Conservation (phyloP, 2,329 filamentous ascomycete species). For the Zymoseptoria ardabiliae region DNA sequence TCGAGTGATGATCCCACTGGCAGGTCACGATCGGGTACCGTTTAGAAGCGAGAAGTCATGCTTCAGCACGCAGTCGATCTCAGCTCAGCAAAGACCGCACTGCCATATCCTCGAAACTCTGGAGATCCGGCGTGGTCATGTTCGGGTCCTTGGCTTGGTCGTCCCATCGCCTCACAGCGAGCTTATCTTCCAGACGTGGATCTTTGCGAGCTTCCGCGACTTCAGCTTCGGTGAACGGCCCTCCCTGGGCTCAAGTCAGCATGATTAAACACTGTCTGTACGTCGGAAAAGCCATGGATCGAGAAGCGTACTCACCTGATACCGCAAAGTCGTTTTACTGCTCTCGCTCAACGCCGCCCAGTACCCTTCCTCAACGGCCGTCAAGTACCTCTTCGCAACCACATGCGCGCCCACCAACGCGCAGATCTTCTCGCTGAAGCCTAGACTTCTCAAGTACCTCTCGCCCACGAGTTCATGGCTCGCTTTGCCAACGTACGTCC, state of each 20-base stretch:
- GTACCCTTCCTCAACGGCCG: constrained; percentile 29
- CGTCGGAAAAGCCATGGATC: not conserved
- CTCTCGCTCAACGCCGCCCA: constrained; percentile 31
- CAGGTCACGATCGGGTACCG: not conserved
- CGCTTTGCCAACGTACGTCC: constrained; percentile 31
- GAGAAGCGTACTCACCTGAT: constrained; percentile 22
- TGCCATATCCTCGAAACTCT: constrained; percentile 11
- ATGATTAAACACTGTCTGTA: not conserved
- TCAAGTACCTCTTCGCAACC: constrained; percentile 35
- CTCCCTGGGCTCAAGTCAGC: constrained; percentile 19
- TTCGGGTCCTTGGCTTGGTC: constrained; percentile 30
- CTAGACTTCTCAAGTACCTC: constrained; percentile 28
- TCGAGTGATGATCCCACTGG: too few species aligned
- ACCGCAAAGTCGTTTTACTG: constrained; percentile 33
- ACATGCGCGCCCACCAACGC: constrained; percentile 35
- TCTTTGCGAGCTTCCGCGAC: constrained; percentile 27
- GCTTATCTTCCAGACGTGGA: constrained; percentile 31
- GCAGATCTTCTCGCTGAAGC: constrained; percentile 33
- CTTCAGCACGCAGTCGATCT: not conserved
- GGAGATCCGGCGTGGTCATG: constrained; percentile 15
- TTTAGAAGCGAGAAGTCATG: not conserved
- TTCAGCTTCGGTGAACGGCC: constrained; percentile 29
- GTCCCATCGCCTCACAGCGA: constrained; percentile 33
- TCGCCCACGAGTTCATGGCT: constrained; percentile 35
- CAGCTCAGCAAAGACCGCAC: constrained; percentile 7